Evolutionary conservation across 345 rosid genomes (phyloP).

Genomic region (Isatis tinctoria): DNA sequence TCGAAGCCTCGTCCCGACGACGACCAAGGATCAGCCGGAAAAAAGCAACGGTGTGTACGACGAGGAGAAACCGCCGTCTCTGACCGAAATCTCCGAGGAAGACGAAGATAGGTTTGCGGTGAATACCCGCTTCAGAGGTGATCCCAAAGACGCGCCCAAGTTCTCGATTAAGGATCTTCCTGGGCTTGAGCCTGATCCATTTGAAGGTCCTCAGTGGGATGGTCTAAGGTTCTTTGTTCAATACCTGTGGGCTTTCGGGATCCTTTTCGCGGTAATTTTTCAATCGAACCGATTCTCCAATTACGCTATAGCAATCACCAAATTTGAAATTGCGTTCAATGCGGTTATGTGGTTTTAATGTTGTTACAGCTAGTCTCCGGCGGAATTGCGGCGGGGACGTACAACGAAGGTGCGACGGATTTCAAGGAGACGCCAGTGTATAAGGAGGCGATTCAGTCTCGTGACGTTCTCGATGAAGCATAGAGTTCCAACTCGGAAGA

Average conservation of each 20-base stretch:
- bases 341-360: background rate
- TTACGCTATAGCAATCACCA: background rate
- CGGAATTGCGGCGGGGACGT: slow-evolving; percentile 78
- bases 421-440: slow-evolving; percentile 83
- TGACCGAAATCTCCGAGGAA: slow-evolving; percentile 30
- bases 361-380: slow-evolving; percentile 63
- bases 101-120: slow-evolving; percentile 19
- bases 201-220: slow-evolving; percentile 87
- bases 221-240: slow-evolving; percentile 75
- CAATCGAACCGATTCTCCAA: background rate
- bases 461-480: slow-evolving; percentile 71
- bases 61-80: slow-evolving; percentile 15
- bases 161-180: slow-evolving; percentile 54
- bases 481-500: slow-evolving; percentile 70
- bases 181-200: slow-evolving; percentile 57
- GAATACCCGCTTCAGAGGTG: slow-evolving; percentile 32
- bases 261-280: slow-evolving; percentile 66
- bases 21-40: slow-evolving; percentile 24
- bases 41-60: background rate
- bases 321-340: too few relatives aligned
- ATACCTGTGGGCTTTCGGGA: slow-evolving; percentile 88
- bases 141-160: slow-evolving; percentile 25
- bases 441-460: slow-evolving; percentile 71
- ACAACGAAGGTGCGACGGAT: slow-evolving; percentile 91
- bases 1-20: slow-evolving; percentile 41